These are phyloP conservation scores for Alloteropsis semialata DNA, from an alignment of 176 grass and related monocot species.

Conservation along the genomic window DNA sequence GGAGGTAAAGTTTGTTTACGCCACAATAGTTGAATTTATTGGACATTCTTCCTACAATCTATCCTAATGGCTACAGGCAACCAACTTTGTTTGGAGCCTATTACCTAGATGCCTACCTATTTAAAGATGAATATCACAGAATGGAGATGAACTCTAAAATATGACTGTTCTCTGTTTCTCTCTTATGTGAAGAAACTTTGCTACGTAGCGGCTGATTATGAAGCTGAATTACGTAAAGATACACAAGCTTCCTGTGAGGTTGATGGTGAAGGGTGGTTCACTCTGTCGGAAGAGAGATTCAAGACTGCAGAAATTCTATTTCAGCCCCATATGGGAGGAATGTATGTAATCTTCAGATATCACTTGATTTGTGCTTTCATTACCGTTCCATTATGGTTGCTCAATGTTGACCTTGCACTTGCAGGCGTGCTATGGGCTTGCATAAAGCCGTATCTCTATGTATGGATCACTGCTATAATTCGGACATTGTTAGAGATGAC, in stretches of 20 bases:
- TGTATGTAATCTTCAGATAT: slow-evolving; percentile 46
- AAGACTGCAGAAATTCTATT: slow-evolving; percentile 83
- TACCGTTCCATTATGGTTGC: slow-evolving; percentile 7
- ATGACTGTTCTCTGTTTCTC: slow-evolving; percentile 20
- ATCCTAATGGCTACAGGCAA: not conserved
- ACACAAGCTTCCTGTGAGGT: slow-evolving; percentile 73
- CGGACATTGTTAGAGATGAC: slow-evolving; percentile 51
- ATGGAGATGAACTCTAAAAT: not conserved
- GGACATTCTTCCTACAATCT: not conserved
- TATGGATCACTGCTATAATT: slow-evolving; percentile 85
- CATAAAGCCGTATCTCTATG: slow-evolving; percentile 82
- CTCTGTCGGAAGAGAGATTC: slow-evolving; percentile 79
- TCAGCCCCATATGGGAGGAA: slow-evolving; percentile 73
- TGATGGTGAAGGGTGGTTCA: slow-evolving; percentile 79
- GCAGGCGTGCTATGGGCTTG: slow-evolving; percentile 76
- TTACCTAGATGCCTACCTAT: not conserved
- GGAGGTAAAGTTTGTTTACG: slow-evolving; percentile 54
- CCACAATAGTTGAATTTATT: not conserved
- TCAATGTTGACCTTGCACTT: slow-evolving; percentile 45
- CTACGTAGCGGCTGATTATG: slow-evolving; percentile 80
- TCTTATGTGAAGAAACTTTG: slow-evolving; percentile 76
- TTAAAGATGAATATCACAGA: not conserved
- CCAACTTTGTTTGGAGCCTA: slow-evolving; percentile 8
- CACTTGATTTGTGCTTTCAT: not conserved
- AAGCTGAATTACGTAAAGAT: slow-evolving; percentile 68